Evolutionary conservation across 306 rosid genomes (phyloP).

Genomic region (Cyclanthera cordifolia): DNA sequence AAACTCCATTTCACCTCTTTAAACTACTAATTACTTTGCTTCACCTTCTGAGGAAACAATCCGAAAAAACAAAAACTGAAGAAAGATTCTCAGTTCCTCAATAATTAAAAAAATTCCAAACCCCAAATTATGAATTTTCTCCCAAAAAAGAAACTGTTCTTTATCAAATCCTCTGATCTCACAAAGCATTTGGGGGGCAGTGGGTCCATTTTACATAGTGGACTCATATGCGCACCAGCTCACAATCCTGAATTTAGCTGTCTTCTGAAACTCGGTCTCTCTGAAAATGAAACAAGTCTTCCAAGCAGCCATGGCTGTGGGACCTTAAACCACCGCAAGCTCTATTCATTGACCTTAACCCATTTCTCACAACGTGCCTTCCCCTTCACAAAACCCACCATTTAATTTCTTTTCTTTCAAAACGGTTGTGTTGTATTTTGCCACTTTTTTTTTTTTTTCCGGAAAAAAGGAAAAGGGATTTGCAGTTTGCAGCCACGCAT

Average conservation of each 20-base stretch:
- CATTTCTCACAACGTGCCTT: slow-evolving; percentile 2
- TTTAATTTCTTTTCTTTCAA: background rate
- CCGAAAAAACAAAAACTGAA: background rate
- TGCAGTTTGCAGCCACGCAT: slow-evolving; percentile 25
- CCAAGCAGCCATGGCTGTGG: slow-evolving; percentile 3
- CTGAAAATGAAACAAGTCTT: background rate
- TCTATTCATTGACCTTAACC: background rate
- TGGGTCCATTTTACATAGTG: slow-evolving; percentile 6
- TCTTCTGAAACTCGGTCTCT: background rate
- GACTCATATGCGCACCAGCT: slow-evolving; percentile 67
- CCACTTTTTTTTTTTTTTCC: slow-evolving; percentile 15
- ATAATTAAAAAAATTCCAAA: background rate
- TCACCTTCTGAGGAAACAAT: background rate
- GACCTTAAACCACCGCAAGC: background rate
- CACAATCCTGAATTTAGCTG: slow-evolving; percentile 8
- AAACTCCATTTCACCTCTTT: background rate
- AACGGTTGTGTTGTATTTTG: slow-evolving; percentile 30
- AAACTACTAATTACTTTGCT: background rate
- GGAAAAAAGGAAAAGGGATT: background rate
- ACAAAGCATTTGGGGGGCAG: background rate
- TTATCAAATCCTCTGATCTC: background rate
- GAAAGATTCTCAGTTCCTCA: background rate
- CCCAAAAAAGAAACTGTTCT: background rate
- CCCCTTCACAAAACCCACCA: background rate
- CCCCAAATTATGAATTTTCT: background rate